Conservation (phyloP, 2,329 filamentous ascomycete species). For the Trichoderma pleuroti region DNA sequence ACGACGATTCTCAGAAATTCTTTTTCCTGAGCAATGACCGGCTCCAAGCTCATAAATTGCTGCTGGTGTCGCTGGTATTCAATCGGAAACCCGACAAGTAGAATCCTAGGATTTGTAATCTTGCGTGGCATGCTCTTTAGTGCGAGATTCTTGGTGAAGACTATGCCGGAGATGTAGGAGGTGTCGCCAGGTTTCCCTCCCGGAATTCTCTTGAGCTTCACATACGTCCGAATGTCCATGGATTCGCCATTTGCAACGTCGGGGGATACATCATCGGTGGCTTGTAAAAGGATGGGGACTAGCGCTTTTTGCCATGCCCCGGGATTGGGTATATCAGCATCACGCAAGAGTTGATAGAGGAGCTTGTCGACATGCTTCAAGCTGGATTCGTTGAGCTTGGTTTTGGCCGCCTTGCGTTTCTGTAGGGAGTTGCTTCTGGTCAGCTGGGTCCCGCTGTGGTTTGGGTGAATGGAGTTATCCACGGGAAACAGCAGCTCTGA, state of each 20-base stretch:
- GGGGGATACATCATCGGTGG: conserved; percentile 91
- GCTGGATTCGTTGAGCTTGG: conserved; percentile 84
- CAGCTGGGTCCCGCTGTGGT: conserved; percentile 46
- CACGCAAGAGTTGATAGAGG: conserved; percentile 76
- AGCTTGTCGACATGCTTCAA: conserved; percentile 83
- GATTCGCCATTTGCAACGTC: conserved; percentile 87
- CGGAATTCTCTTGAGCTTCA: conserved; percentile 95
- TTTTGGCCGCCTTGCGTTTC: conserved; percentile 67
- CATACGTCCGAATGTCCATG: conserved; percentile 96
- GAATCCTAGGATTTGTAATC: conserved; percentile 78
- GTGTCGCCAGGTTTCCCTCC: conserved; percentile 88
- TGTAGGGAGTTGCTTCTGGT: conserved; percentile 82
- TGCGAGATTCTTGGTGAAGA: conserved; percentile 96
- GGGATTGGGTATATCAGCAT: conserved; percentile 68
- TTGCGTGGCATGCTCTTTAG: conserved; percentile 93
- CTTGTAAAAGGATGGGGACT: conserved; percentile 83
- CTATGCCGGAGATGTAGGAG: conserved; percentile 91
- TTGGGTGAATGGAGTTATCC: conserved; percentile 42
- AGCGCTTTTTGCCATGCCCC: conserved; percentile 85
- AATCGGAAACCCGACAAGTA: conserved; percentile 91
- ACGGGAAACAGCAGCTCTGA: conserved; percentile 49
- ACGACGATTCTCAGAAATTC: conserved; percentile 92
- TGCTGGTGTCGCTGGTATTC: conserved; percentile 81
- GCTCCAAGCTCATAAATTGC: conserved; percentile 97
- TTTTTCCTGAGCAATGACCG: conserved; percentile 92